Base-by-base conservation (phyloP, 1,284 basidiomycete genomes). In the Phellinidium pouzarii region DNA sequence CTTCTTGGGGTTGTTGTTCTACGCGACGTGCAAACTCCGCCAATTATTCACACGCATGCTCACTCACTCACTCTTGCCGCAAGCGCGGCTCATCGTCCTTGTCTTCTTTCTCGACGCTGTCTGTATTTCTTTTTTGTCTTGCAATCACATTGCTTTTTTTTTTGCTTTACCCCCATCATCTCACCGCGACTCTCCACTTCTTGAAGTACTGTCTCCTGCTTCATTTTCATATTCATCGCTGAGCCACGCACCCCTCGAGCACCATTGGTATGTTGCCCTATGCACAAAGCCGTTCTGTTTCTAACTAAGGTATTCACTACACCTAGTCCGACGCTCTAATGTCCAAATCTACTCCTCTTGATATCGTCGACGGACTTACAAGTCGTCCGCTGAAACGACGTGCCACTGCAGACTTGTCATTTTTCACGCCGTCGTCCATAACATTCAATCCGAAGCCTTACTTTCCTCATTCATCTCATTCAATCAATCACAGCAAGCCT, bases 381-480 rank as follows among this genome's bases (percentile, higher is more conserved):
- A 60, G 62, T 41, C 68, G 70, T 53, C 65, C 71, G 17, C 66
- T 69, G 52, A 79, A 82, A 62, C 78, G 80, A 52, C 74, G 57
- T 59, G 75, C 38, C 17, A 62, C 71, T 25, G 58, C 71, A 19
- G 70, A 77, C 54, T 66, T 77, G 47, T 66, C 74, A 20, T 80
- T 83, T 64, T 81, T 84, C 66, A 74, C 76, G 19, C 71, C 82
- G 4, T 75, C 80, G 12, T 72, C 78, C 45, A 64, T 73, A 53
- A 77, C 80, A 22, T 82, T 82, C 66, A 73, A 77, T 48, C 82
- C 82, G 40, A 72, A 69, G 38, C 80, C 79, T 11, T 84, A 83
- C 61, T 63, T 70, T 19, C 77, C 78, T 36, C 63, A 70, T 54
- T 55, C 55, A 17, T 53, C 59, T 9, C 40, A 53, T 44, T 44